phyloP scores from a whole-genome alignment of 176 grass and related monocot species.

The Panicum miliaceum region DNA sequence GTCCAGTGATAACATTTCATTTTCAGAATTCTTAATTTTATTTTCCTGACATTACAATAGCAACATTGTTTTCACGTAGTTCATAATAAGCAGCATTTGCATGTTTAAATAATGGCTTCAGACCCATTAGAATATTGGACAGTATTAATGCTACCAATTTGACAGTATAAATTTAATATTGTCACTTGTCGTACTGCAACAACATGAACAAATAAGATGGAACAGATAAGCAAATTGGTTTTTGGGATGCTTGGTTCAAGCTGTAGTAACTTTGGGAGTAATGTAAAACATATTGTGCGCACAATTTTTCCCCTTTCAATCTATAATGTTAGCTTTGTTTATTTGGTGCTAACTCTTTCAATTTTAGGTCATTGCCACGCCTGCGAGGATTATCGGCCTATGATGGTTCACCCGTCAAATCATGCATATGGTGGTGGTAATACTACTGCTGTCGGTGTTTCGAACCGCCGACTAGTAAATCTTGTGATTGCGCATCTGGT shows the following conservation, averaged over 20 bases:
- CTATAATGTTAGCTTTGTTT: too few species aligned
- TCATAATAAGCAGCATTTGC: too few species aligned
- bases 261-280: too few species aligned
- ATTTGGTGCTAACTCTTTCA: neutral
- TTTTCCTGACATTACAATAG: neutral
- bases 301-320: too few species aligned
- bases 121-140: too few species aligned
- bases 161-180: too few species aligned
- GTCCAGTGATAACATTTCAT: neutral
- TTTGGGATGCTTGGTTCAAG: too few species aligned
- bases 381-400: neutral
- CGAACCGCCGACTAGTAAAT: too few species aligned
- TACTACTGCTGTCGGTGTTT: neutral
- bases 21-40: neutral
- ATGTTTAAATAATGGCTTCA: too few species aligned
- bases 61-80: neutral
- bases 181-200: neutral
- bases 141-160: too few species aligned
- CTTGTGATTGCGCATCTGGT: too few species aligned
- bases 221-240: neutral
- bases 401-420: constrained; percentile 5
- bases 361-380: constrained; percentile 4
- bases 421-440: neutral
- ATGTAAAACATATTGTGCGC: too few species aligned
- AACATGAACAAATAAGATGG: neutral